Conservation (phyloP, 2,329 filamentous ascomycete genomes). For the Colletotrichum siamense region DNA sequence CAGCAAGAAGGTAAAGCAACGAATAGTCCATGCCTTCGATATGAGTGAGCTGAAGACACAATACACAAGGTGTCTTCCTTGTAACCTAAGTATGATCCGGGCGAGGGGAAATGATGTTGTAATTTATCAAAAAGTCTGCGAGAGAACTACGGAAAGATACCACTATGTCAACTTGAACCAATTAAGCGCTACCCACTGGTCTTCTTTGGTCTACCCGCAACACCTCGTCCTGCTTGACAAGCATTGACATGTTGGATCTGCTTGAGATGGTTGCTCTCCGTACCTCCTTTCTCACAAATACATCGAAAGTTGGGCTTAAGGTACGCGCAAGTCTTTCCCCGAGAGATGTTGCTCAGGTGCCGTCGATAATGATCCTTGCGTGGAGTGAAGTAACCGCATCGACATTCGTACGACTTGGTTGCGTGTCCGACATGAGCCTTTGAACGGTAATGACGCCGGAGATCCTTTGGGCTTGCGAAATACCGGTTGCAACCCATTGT, state of each 20-base stretch:
- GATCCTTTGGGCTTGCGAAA: neutral
- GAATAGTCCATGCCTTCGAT: fast-evolving
- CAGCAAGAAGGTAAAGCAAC: fast-evolving
- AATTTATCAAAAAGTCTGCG: neutral
- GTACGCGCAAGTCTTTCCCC: neutral
- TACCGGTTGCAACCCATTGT: neutral
- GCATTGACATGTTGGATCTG: neutral
- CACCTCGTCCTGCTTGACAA: neutral
- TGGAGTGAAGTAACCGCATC: neutral
- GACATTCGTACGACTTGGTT: neutral
- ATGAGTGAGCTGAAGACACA: neutral
- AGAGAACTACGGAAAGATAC: neutral
- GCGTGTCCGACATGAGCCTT: neutral
- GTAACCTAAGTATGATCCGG: fast-evolving
- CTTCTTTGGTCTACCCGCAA: neutral
- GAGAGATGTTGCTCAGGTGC: neutral
- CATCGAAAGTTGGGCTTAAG: neutral
- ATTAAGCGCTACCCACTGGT: fast-evolving
- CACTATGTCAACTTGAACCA: neutral
- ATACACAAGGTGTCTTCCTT: neutral
- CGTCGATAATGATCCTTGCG: neutral
- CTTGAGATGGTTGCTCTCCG: neutral
- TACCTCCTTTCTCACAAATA: neutral
- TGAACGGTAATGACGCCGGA: neutral
- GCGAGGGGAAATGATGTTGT: neutral